A percentile compares a stretch with the other conserved stretches of the same genome.
Conservation (phyloP, 108 stramenopile species). For the Fragilaria crotonensis region DNA sequence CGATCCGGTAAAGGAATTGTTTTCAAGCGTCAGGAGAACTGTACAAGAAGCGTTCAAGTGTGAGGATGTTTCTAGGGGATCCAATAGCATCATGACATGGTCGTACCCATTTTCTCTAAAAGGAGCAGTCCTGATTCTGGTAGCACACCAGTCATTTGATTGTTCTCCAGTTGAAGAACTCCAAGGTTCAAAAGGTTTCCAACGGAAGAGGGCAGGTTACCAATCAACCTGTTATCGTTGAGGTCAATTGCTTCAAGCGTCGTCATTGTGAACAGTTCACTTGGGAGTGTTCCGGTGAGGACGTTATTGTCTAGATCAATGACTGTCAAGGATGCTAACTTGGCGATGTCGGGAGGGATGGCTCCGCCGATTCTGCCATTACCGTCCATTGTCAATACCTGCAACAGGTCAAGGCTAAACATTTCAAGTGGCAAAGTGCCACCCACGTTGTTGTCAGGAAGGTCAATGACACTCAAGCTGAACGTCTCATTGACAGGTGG, state of each 20-base stretch:
- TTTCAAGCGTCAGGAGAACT: not conserved
- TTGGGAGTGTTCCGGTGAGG: not conserved
- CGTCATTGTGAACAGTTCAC: not conserved
- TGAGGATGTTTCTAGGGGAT: too few species aligned
- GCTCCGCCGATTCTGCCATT: not conserved
- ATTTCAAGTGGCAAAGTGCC: not conserved
- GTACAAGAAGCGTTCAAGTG: too few species aligned
- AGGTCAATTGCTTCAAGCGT: not conserved
- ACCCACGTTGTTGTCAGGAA: not conserved
- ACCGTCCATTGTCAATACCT: not conserved
- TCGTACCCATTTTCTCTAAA: not conserved
- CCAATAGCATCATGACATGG: too few species aligned
- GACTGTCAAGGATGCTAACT: not conserved
- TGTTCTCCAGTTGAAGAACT: not conserved
- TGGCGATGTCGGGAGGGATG: not conserved
- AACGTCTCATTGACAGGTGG: not conserved
- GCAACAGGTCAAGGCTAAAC: not conserved
- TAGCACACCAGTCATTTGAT: not conserved
- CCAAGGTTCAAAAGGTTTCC: not conserved
- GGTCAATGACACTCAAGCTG: not conserved
- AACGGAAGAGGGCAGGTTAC: not conserved
- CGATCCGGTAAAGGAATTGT: not conserved
- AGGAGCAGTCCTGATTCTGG: not conserved
- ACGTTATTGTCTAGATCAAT: conserved; percentile 5
- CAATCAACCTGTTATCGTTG: conserved; percentile 1